Evolutionary conservation across 768 basidiomycete genomes (phyloP), one percentile per base, ranked within the genome.

Genomic region (Boletus sp.): DNA sequence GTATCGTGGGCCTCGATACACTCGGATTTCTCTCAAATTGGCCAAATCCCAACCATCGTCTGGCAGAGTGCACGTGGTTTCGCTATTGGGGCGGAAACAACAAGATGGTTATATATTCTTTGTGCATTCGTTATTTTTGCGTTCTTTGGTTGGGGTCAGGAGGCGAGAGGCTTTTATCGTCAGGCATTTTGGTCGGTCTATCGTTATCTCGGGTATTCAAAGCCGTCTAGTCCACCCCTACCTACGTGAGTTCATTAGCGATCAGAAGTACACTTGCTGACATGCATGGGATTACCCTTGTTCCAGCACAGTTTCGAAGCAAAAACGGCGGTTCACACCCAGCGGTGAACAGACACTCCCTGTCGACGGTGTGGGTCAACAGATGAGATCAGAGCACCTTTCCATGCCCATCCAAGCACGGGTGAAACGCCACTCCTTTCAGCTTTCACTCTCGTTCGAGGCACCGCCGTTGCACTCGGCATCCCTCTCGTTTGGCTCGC

Each of bases 91-190:
- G 4, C 79, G 8, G 75, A 81, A 57, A 44, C 75, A 15, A 63
- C 67, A 0, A 75, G 81, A 5, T 85, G 83, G 83, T 37, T 65
- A 0, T 58, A 59, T 1, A 67, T 77, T 24, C 15, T 72, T 46
- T 74, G 70, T 7, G 71, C 79, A 2, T 67, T 78, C 46, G 5
- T 78, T 3, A 80, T 83, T 64, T 76, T 84, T 55, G 67, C 57
- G 0, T 83, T 85, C 74, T 84, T 85, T 55, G 79, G 82, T 1
- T 81, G 84, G 54, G 78, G 80, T 15, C 80, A 79, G 39, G 84
- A 87, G 54, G 80, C 78, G 15, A 66, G 71, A 41, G 67, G 59
- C 52, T n/a, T n/a, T n/a, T n/a, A n/a, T n/a, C n/a, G n/a, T n/a
- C n/a, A n/a, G n/a, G n/a, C n/a, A n/a, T n/a, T n/a, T n/a, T n/a